Evolutionary conservation across 1,284 basidiomycete species (phyloP).

Genomic region (Puccinia hordei): DNA sequence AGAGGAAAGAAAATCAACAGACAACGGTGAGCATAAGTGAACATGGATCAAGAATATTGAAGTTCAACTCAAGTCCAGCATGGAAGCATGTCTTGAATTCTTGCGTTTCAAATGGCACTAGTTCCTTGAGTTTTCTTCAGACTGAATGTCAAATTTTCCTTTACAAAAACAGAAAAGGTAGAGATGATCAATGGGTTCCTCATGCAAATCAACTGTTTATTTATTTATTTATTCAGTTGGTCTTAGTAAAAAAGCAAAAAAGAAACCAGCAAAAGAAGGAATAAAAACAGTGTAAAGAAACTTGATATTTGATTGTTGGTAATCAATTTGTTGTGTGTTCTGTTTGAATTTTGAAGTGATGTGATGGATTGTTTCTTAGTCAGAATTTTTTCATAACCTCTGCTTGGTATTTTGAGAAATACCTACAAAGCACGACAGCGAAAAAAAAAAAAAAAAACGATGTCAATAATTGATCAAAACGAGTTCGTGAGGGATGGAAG

Average conservation of each 20-base stretch:
- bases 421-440: constrained; percentile 3
- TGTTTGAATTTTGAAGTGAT: neutral
- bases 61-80: too few relatives aligned
- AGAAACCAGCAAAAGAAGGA: neutral
- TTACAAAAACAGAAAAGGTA: neutral
- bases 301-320: neutral
- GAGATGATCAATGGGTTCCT: neutral
- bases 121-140: too few relatives aligned
- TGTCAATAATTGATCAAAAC: neutral
- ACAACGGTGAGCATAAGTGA: too few relatives aligned
- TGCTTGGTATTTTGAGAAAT: constrained; percentile 37
- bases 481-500: neutral
- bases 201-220: neutral
- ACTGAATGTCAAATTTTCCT: too few relatives aligned
- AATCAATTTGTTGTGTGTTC: neutral
- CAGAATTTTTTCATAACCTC: constrained; percentile 46
- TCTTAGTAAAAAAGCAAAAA: constrained; percentile 16
- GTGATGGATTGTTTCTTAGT: neutral
- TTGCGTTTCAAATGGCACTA: too few relatives aligned
- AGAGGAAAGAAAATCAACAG: too few relatives aligned
- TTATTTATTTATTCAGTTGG: too few relatives aligned
- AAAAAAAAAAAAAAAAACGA: neutral
- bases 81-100: too few relatives aligned
- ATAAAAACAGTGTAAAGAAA: neutral
- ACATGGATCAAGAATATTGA: too few relatives aligned